These are phyloP conservation scores for Macrophomina phaseolina DNA, from an alignment of 2,329 filamentous ascomycete species.

Conservation along the genomic window DNA sequence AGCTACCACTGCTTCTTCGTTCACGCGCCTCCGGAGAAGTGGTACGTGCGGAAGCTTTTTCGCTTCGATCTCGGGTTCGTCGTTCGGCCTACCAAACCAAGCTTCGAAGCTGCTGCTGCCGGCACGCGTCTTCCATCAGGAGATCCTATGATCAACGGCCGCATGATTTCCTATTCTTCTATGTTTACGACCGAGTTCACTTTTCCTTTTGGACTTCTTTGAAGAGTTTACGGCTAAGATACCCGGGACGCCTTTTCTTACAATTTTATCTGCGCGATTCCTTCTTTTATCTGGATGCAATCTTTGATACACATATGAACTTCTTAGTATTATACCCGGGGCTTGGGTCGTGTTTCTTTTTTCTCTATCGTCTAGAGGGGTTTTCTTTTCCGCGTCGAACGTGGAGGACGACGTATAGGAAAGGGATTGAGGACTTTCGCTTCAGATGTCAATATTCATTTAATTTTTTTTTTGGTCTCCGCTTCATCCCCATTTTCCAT, in stretches of 20 bases:
- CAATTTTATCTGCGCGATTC: background rate
- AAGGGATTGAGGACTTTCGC: background rate
- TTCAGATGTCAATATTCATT: background rate
- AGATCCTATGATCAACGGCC: background rate
- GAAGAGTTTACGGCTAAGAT: constrained; percentile 25
- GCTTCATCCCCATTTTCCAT: too few relatives aligned
- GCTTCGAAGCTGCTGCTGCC: background rate
- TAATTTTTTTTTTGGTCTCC: background rate
- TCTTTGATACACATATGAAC: background rate
- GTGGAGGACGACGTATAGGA: background rate
- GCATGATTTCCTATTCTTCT: background rate
- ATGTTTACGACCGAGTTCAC: too few relatives aligned
- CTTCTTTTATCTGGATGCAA: background rate
- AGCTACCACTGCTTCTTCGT: background rate
- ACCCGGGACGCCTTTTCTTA: constrained; percentile 8
- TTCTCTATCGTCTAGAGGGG: too few relatives aligned
- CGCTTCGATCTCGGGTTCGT: background rate
- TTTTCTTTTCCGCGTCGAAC: background rate
- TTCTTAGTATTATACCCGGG: constrained; percentile 23
- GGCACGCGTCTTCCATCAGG: background rate
- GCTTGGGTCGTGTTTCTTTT: background rate
- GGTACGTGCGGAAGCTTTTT: background rate
- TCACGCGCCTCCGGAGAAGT: background rate
- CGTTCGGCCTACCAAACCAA: background rate
- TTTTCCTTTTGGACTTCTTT: background rate